These are phyloP conservation scores for Suillus luteus DNA, from an alignment of 768 basidiomycete species.

Conservation along the genomic window DNA sequence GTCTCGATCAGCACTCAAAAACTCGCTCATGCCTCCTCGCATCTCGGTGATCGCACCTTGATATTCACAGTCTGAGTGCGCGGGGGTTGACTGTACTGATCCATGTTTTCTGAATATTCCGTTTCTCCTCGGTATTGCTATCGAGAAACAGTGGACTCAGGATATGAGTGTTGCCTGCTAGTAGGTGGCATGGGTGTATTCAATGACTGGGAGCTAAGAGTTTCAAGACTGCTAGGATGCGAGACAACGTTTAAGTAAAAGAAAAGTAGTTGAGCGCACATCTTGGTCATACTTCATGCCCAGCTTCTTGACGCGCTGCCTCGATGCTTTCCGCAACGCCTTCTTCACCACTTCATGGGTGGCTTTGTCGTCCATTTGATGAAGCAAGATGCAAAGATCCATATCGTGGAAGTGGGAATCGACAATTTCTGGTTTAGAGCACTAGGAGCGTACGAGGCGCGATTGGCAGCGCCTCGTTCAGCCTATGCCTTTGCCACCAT, in stretches of 20 bases:
- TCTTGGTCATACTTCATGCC: constrained; percentile 82
- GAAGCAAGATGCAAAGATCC: too few relatives aligned
- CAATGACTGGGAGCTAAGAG: constrained; percentile 44
- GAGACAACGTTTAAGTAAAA: constrained; percentile 5
- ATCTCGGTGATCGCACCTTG: constrained; percentile 42
- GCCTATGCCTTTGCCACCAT: constrained; percentile 60
- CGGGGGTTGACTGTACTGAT: constrained; percentile 60
- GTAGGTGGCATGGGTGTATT: constrained; percentile 33
- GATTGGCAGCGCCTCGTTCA: constrained; percentile 47
- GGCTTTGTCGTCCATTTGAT: constrained; percentile 26
- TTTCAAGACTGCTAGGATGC: constrained; percentile 60
- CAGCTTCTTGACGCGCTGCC: constrained; percentile 75
- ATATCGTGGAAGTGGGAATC: constrained; percentile 62
- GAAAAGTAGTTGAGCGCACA: constrained; percentile 37
- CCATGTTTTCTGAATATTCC: constrained; percentile 41
- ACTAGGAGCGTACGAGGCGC: constrained; percentile 62
- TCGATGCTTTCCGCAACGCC: constrained; percentile 60
- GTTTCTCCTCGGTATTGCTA: constrained; percentile 34
- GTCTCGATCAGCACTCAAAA: constrained; percentile 49
- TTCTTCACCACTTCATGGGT: too few relatives aligned
- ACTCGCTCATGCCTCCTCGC: constrained; percentile 40
- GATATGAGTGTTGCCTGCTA: constrained; percentile 34
- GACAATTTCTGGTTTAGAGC: constrained; percentile 66
- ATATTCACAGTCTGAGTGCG: constrained; percentile 71
- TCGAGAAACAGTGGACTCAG: constrained; percentile 33